Conservation (phyloP, 2,329 filamentous ascomycete genomes). For the Stachybotrys chlorohalonatus region DNA sequence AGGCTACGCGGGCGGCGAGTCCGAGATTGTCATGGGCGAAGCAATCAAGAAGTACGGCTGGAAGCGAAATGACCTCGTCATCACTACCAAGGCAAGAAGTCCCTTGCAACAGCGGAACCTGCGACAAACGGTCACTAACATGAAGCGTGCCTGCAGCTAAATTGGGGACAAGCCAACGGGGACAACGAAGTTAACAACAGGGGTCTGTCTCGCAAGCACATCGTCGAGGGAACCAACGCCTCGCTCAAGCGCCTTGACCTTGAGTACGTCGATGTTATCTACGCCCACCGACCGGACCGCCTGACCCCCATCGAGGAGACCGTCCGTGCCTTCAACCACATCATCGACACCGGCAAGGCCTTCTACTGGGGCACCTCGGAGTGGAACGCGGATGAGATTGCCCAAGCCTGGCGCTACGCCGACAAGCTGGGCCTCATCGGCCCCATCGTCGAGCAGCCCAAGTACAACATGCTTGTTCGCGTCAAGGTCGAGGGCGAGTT, state of each 20-base stretch:
- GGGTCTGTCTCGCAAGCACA: slow-evolving; percentile 60
- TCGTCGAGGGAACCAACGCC: slow-evolving; percentile 55
- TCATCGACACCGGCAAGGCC: slow-evolving; percentile 58
- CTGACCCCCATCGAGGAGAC: slow-evolving; percentile 63
- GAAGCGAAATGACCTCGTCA: slow-evolving; percentile 52
- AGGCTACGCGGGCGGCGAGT: slow-evolving; percentile 48
- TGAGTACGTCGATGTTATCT: slow-evolving; percentile 59
- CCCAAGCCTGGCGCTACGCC: slow-evolving; percentile 51
- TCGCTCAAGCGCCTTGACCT: slow-evolving; percentile 49
- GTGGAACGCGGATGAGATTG: slow-evolving; percentile 58
- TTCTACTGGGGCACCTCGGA: slow-evolving; percentile 66
- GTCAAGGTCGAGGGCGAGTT: slow-evolving; percentile 57
- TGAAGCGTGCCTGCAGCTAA: slow-evolving; percentile 36
- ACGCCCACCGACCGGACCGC: slow-evolving; percentile 59
- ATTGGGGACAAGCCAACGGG: slow-evolving; percentile 54
- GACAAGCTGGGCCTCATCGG: slow-evolving; percentile 53
- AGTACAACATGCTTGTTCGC: slow-evolving; percentile 55
- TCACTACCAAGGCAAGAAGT: slow-evolving; percentile 45
- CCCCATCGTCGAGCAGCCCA: slow-evolving; percentile 57
- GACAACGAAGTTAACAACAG: slow-evolving; percentile 57
- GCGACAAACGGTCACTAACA: not conserved
- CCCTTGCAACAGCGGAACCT: not conserved
- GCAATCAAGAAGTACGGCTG: slow-evolving; percentile 51
- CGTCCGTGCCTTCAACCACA: slow-evolving; percentile 61
- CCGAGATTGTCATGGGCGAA: slow-evolving; percentile 53